A percentile compares a stretch with the other conserved stretches of the same genome.
phyloP scores from a whole-genome alignment of 1,139 yeast genomes.

The Petasospora fabianii region DNA sequence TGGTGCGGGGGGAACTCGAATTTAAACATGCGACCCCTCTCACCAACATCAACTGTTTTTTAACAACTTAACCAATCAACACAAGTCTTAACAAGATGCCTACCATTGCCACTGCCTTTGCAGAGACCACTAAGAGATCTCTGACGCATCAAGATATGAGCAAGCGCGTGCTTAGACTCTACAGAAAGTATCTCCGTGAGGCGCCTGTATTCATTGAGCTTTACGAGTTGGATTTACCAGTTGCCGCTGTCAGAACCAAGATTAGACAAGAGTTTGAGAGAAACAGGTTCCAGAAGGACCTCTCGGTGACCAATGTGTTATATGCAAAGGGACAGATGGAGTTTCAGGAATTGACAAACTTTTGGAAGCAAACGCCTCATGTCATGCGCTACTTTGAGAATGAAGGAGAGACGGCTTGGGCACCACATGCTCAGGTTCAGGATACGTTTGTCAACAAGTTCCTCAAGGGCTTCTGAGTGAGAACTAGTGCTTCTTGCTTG shows the following conservation, averaged over 20 bases:
- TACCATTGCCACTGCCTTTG: conserved; percentile 78
- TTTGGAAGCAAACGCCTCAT: conserved; percentile 90
- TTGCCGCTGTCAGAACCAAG: conserved; percentile 76
- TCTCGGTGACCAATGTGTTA: conserved; percentile 62
- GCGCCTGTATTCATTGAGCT: conserved; percentile 60
- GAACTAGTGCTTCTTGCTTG: no score
- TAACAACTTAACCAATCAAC: no score
- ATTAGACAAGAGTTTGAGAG: conserved; percentile 89
- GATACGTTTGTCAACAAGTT: conserved; percentile 67
- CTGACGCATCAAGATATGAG: conserved; percentile 60
- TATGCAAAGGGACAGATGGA: conserved; percentile 88
- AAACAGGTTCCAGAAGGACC: conserved; percentile 67
- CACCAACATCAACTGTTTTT: background rate
- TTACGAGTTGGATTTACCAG: conserved; percentile 81
- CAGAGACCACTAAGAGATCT: conserved; percentile 74
- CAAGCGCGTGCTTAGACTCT: conserved; percentile 61
- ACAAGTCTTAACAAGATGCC: conserved; percentile 38
- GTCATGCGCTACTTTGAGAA: conserved; percentile 78
- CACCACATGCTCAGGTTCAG: conserved; percentile 32
- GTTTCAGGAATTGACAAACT: conserved; percentile 81
- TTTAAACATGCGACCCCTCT: background rate
- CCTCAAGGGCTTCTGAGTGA: conserved; percentile 48
- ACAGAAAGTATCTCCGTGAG: conserved; percentile 68
- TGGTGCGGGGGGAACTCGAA: no score
- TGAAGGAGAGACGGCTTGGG: conserved; percentile 47